Evolutionary conservation across 495 filamentous ascomycete species (phyloP).

Genomic region (Immersiella caudata): DNA sequence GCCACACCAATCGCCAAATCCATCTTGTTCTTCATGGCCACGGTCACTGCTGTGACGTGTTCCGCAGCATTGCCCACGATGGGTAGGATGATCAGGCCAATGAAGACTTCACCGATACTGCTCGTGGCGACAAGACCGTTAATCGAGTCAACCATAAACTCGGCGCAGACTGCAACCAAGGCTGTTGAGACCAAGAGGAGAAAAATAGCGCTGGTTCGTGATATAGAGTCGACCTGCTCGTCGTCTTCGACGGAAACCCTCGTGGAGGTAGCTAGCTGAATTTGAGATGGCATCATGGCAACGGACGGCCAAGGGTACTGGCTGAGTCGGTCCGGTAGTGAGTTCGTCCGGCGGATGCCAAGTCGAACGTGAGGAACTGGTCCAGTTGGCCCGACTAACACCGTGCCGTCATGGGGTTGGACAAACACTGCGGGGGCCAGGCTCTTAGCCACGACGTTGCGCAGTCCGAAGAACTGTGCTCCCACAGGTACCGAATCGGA

Average conservation of each 20-base stretch:
- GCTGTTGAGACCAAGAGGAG: slow-evolving; percentile 75
- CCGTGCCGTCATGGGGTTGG: slow-evolving; percentile 32
- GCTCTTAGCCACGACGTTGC: slow-evolving; percentile 46
- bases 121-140: slow-evolving; percentile 64
- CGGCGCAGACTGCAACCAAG: slow-evolving; percentile 82
- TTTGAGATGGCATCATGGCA: slow-evolving; percentile 48
- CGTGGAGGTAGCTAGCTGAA: slow-evolving; percentile 38
- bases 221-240: slow-evolving; percentile 56
- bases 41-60: slow-evolving; percentile 86
- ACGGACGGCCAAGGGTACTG: slow-evolving; percentile 49
- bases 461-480: slow-evolving; percentile 46
- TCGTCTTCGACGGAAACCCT: slow-evolving; percentile 44
- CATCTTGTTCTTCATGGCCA: slow-evolving; percentile 95
- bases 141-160: slow-evolving; percentile 84
- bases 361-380: slow-evolving; percentile 58
- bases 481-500: slow-evolving; percentile 25
- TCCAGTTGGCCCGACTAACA: slow-evolving; percentile 35
- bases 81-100: slow-evolving; percentile 85
- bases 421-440: slow-evolving; percentile 50
- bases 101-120: slow-evolving; percentile 75
- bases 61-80: slow-evolving; percentile 93
- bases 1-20: slow-evolving; percentile 90
- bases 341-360: slow-evolving; percentile 75
- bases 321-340: slow-evolving; percentile 71
- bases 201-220: slow-evolving; percentile 71